Base-by-base conservation (phyloP, 164 flowering plant species). In the Protea cynaroides region DNA sequence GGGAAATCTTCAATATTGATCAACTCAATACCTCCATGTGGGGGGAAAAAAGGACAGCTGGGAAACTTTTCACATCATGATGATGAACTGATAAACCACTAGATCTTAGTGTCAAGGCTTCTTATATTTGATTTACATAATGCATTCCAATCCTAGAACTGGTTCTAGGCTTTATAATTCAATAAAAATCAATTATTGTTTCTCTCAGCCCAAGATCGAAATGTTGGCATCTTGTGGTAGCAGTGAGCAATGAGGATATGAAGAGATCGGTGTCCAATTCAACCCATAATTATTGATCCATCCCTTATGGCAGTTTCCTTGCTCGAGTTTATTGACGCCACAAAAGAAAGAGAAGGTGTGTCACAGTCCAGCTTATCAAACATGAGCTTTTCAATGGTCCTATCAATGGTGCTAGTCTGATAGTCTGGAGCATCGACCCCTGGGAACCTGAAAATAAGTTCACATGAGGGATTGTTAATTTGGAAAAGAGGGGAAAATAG, bases 301-400 rank as follows among this genome's bases (percentile, higher is more conserved):
- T 56, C 59, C 22, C 56, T 44, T 14, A 34, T 7, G 22, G 53
- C 19, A 18, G 53, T 57, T 61, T 53, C 57, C 4, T 43, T 56
- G 40, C 62, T 58, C 19, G 59, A 43, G 18, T 57, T 29, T 29
- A 34, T 7, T 19, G 71, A 64, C 56, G 62, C 65, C 2, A 37
- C 24, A 18, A n/a, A 21, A 22, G 76, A 49, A 59, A 61, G 29
- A 21, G 61, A 69, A 62, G 24, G 63, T n/a, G 58, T 46, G 49
- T 64, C 59, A 8, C 51, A 50, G 54, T 71, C 76, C 72, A 71
- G 62, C 46, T 75, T 71, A 25, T 71, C 66, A 68, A 79, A 81
- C 78, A 79, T 65, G 65, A 81, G 80, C 46, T 71, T 72, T 8
- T 79, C 84, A 29, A 81, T 65, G 25, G 80, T 78, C 61, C 83